phyloP scores from a whole-genome alignment of 2,329 filamentous ascomycete genomes.

The Berkeleyomyces rouxiae region DNA sequence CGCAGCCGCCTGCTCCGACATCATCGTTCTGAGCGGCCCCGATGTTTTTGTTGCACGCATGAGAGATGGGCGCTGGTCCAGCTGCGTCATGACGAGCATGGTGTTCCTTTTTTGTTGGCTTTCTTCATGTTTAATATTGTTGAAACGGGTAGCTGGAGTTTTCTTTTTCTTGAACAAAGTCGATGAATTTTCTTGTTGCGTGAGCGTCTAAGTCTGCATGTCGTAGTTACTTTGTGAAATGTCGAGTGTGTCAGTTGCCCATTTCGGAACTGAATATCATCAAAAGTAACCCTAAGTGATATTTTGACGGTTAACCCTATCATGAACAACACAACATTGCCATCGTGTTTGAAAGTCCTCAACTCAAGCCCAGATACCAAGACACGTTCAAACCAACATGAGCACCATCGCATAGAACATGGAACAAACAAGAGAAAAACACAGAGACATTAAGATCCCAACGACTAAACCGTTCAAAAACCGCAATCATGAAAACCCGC shows the following conservation, averaged over 20 bases:
- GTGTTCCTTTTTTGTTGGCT: neutral
- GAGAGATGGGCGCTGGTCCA: neutral
- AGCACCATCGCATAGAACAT: neutral
- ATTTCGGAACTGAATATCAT: neutral
- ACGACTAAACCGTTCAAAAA: neutral
- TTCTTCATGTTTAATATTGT: neutral
- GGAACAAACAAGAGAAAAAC: neutral
- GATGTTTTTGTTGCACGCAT: neutral
- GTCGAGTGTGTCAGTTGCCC: neutral
- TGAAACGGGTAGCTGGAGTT: slow-evolving; percentile 2
- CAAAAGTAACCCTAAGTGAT: neutral
- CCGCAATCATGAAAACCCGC: slow-evolving; percentile 1
- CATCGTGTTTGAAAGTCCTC: neutral
- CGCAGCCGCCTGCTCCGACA: neutral
- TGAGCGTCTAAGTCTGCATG: neutral
- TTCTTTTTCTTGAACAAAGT: neutral
- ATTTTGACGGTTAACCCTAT: neutral
- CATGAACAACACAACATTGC: neutral
- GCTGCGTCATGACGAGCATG: neutral
- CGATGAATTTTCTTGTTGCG: neutral
- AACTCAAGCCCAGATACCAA: neutral
- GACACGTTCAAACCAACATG: neutral
- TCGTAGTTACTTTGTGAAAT: neutral
- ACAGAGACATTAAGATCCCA: neutral
- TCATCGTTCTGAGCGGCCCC: neutral